Conservation (phyloP, 257 asterid genomes). For the Primulina eburnea region DNA sequence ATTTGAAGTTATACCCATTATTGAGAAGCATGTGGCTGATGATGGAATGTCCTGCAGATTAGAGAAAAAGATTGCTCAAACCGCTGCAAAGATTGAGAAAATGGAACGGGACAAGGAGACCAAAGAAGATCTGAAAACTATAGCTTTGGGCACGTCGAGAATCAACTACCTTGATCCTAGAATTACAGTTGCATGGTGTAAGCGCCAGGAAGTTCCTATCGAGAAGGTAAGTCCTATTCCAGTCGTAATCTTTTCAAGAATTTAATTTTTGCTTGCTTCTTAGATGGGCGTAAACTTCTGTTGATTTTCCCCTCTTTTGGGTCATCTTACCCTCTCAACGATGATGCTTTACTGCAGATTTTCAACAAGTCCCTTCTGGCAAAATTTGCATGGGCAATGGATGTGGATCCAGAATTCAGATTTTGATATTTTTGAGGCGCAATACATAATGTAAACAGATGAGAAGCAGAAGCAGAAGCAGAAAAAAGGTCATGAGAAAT, state of each 20-base stretch:
- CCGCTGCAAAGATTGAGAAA: conserved; percentile 63
- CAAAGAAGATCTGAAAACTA: conserved; percentile 83
- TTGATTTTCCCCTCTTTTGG: not conserved
- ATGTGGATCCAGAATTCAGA: conserved; percentile 83
- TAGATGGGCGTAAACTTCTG: not conserved
- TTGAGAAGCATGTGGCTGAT: conserved; percentile 22
- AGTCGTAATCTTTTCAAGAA: not conserved
- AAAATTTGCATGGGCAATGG: conserved; percentile 97
- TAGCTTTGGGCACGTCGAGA: conserved; percentile 96
- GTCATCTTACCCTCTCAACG: not conserved
- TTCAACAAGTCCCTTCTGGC: conserved; percentile 92
- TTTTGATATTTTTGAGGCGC: conserved; percentile 42
- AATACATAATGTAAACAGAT: not conserved
- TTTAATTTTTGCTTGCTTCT: not conserved
- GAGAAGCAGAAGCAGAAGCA: conserved; percentile 15
- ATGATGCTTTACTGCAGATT: conserved; percentile 47
- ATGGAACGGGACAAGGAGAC: conserved; percentile 78
- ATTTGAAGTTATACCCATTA: not conserved
- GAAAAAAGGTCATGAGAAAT: conserved; percentile 15
- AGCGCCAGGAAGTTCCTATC: conserved; percentile 93
- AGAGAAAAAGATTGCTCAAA: conserved; percentile 79
- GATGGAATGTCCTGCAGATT: conserved; percentile 44
- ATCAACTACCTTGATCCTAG: conserved; percentile 99
- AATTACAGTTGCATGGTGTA: conserved; percentile 99
- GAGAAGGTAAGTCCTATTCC: conserved; percentile 64